A percentile compares a stretch with the other conserved stretches of the same genome.
Conservation (phyloP, 305 asterid species). For the Fraxinus angustifolia region DNA sequence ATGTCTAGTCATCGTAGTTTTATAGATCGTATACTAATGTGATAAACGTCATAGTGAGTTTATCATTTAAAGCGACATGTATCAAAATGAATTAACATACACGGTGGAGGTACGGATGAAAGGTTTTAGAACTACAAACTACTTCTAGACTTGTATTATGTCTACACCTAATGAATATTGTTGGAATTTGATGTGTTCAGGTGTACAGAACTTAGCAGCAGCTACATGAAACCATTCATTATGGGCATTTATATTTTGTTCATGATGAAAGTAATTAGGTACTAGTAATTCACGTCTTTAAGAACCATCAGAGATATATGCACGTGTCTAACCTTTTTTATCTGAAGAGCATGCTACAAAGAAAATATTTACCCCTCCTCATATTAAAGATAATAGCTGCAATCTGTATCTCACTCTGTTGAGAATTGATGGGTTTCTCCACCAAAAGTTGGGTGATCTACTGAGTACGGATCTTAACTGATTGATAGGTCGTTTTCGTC, state of each 20-base stretch:
- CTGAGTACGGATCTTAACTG: background rate
- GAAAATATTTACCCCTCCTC: background rate
- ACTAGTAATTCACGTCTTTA: background rate
- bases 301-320: background rate
- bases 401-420: background rate
- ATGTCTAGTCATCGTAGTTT: background rate
- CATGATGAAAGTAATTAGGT: background rate
- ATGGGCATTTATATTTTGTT: background rate
- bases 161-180: background rate
- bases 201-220: background rate
- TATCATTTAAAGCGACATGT: background rate
- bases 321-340: background rate
- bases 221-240: background rate
- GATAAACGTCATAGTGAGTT: background rate
- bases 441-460: background rate
- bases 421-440: background rate
- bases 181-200: background rate
- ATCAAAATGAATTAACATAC: background rate
- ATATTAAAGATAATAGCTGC: background rate
- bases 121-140: background rate
- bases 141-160: background rate
- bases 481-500: background rate
- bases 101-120: background rate
- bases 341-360: background rate
- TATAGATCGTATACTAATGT: background rate